phyloP scores from a whole-genome alignment of 257 asterid species.

The Linaria vulgaris region DNA sequence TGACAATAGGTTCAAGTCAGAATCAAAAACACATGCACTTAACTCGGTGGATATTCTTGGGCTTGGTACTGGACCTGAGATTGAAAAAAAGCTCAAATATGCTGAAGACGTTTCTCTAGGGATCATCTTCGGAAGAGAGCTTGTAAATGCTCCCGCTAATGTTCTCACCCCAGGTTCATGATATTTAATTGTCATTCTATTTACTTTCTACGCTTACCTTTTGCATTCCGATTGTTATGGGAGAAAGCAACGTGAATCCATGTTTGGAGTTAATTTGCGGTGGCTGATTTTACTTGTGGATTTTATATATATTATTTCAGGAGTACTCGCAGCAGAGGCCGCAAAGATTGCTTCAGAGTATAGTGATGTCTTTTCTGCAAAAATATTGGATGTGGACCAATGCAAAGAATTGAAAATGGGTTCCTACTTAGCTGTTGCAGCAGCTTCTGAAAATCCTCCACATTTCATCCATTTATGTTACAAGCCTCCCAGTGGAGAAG shows the following conservation, averaged over 20 bases:
- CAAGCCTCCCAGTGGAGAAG: slow-evolving; percentile 76
- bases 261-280: not conserved
- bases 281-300: not conserved
- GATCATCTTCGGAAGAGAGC: slow-evolving; percentile 81
- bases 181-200: not conserved
- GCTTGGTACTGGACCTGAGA: slow-evolving; percentile 85
- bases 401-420: slow-evolving; percentile 99
- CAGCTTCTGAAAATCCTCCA: slow-evolving; percentile 88
- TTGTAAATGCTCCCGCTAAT: slow-evolving; percentile 94
- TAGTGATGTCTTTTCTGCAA: slow-evolving; percentile 86
- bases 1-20: slow-evolving; percentile 84
- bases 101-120: slow-evolving; percentile 79
- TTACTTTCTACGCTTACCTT: not conserved
- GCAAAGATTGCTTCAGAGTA: slow-evolving; percentile 67
- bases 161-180: slow-evolving; percentile 95
- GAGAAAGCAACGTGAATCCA: too few species aligned
- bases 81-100: slow-evolving; percentile 77
- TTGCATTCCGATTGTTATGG: not conserved
- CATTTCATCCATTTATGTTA: slow-evolving; percentile 92
- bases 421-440: slow-evolving; percentile 93
- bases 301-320: slow-evolving; percentile 45
- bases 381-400: slow-evolving; percentile 81
- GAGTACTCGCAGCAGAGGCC: slow-evolving; percentile 86
- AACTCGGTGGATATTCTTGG: slow-evolving; percentile 86
- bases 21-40: slow-evolving; percentile 61